Evolutionary conservation across 2,329 filamentous ascomycete species (phyloP), one percentile per base, ranked within the genome.

Genomic region (Dactylonectria estremocensis): DNA sequence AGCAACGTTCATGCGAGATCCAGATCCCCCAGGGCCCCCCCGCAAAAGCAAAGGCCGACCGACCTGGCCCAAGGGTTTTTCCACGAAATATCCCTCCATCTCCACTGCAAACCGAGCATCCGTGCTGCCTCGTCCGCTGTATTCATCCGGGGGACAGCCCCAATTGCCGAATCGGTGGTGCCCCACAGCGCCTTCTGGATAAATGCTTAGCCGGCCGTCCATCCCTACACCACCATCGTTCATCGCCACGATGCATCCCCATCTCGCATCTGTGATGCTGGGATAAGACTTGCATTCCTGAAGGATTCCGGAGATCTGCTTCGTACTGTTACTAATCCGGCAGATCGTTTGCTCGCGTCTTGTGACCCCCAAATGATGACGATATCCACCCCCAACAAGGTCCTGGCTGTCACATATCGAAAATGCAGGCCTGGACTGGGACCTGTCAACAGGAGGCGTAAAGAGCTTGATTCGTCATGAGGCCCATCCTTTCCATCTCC

Each of bases 1-100:
- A 35, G 40, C 61, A 63, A 67, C 64, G 60, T 67, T 55, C 59
- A 67, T 67, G 64, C 64, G 64, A 67, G 64, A 67, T 71, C 70
- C 66, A 66, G 57, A 28, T 59, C 31, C 31, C 28, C 14, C 24
- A 14, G 45, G 3, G 7, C 46, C 20, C 56, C 56, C 57, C 57
- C 62, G 46, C 52, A 61, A 66, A 65, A 45, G 28, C 20, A 61
- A 57, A 35, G 48, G 24, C 61, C 61, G 16, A 18, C 40, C 66
- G 52, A 59, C 64, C 69, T 60, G 24, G 24, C 24, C 37, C 55
- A 46, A 62, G 61, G 71, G 67, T 24, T 54, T 62, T 28, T 18
- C n/a, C 35, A n/a, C 20, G 16, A n/a, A 43, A 43, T 43, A 43
- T 43, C 40, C 37, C 13, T 13, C 16, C 13, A 40, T 16, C 24